Evolutionary conservation across 2,329 filamentous ascomycete species (phyloP).

Genomic region (Grosmannia serpens): DNA sequence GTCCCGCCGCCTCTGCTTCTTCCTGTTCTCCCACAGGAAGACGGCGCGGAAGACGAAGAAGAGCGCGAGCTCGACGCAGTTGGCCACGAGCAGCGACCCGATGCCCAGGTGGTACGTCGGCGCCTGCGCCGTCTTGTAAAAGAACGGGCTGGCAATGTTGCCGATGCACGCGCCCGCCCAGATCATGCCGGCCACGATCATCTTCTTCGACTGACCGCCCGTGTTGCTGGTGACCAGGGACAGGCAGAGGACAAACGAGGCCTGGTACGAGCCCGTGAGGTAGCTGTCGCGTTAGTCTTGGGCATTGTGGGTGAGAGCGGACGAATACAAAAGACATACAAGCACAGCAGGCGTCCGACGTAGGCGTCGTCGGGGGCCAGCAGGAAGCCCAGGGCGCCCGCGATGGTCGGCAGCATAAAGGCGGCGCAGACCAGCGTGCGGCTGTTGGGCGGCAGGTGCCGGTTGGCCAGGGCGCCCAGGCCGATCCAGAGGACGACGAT

Average conservation of each 20-base stretch:
- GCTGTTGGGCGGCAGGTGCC: conserved; percentile 30
- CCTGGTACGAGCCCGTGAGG: conserved; percentile 26
- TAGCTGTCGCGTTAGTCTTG: not conserved
- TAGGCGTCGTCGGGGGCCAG: conserved; percentile 38
- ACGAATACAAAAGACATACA: conserved; percentile 22
- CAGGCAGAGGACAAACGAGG: conserved; percentile 27
- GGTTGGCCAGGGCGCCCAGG: conserved; percentile 35
- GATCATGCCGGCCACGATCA: conserved; percentile 24
- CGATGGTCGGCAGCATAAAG: conserved; percentile 48
- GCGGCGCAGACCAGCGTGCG: conserved; percentile 41
- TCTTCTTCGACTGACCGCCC: conserved; percentile 49
- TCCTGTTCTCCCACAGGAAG: conserved; percentile 28
- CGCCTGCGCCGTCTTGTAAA: conserved; percentile 43
- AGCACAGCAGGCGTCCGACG: conserved; percentile 45
- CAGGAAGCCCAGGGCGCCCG: conserved; percentile 45
- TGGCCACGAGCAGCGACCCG: conserved; percentile 28
- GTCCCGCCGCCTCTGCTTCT: conserved; percentile 17
- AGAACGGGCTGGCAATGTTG: conserved; percentile 52
- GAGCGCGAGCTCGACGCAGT: conserved; percentile 24
- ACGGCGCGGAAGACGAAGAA: conserved; percentile 27
- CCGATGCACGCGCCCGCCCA: conserved; percentile 25
- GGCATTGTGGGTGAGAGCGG: too few species aligned
- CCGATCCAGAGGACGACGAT: conserved; percentile 49
- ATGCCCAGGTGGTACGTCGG: conserved; percentile 28
- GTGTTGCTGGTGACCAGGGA: conserved; percentile 38